Evolutionary conservation across 306 rosid genomes (phyloP), one percentile per base, ranked within the genome.

Genomic region (Begonia fuchsioides): DNA sequence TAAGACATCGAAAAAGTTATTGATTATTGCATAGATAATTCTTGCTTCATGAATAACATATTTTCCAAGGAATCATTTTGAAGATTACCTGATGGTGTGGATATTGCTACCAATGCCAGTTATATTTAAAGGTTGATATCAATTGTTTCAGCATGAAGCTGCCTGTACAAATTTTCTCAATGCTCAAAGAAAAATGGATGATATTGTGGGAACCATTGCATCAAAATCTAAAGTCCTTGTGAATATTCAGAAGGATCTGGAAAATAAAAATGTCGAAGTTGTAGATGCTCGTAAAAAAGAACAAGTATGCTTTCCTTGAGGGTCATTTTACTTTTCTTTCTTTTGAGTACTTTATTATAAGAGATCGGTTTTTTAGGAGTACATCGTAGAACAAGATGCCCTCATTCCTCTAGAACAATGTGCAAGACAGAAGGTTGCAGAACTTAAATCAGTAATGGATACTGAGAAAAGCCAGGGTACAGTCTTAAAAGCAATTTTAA

Each of bases 361-460:
- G 50, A 20, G 46, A 8, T 43, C 10, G 14, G n/a, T 9, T 17
- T 62, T 65, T 54, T 60, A 90, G 97, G 82, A 81, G 20, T 68
- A 79, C 62, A 67, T 75, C 49, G 72, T 62, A 64, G 78, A 85
- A 67, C 95, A 81, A 77, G 97, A 76, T 54, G 65, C 74, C 38
- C 35, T 84, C 65, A 76, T 79, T 77, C 94, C 94, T 62, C 62
- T 72, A n/a, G 98, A 90, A 71, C 95, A 81, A 72, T 78, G 71
- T 70, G 87, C 98, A 40, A 85, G 98, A 58, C 98, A 81, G 63
- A 85, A 85, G 76, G 94, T 85, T 67, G 81, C 94, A n/a, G 98
- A 90, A 51, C 77, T 90, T 13, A 90, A 77, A 67, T 85, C 92
- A 51, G 62, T 72, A 60, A 54, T 74, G 73, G 98, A 90, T 70